These are phyloP conservation scores for Gamsiella multidivaricata DNA, from an alignment of 192 early-diverging fungal species.

Conservation along the genomic window DNA sequence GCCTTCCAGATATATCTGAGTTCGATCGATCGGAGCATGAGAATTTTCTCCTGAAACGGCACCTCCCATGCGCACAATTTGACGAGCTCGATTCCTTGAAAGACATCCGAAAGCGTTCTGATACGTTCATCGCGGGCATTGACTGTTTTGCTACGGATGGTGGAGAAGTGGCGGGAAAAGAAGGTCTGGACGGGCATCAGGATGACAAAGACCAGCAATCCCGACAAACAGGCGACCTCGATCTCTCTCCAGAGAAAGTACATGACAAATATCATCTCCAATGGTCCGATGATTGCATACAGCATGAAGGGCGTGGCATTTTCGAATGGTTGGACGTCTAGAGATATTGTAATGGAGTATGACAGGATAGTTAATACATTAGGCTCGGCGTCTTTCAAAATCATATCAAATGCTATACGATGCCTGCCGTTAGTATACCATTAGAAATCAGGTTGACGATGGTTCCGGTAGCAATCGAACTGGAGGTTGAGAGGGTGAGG, in stretches of 20 bases:
- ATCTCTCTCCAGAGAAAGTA: constrained; percentile 51
- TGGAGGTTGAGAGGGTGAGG: constrained; percentile 50
- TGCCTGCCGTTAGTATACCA: constrained; percentile 13
- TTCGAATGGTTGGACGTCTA: constrained; percentile 56
- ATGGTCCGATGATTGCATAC: constrained; percentile 51
- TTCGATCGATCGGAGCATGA: constrained; percentile 48
- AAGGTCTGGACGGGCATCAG: constrained; percentile 42
- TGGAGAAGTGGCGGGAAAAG: constrained; percentile 48
- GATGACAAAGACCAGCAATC: constrained; percentile 47
- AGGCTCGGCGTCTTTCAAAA: too few relatives aligned
- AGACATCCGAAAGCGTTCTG: constrained; percentile 54
- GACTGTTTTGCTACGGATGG: constrained; percentile 46
- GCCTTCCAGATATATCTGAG: constrained; percentile 48
- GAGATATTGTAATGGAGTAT: background rate
- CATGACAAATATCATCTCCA: constrained; percentile 45
- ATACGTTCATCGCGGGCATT: constrained; percentile 52
- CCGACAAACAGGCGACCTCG: constrained; percentile 37
- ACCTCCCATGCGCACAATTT: constrained; percentile 57
- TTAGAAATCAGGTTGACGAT: constrained; percentile 57
- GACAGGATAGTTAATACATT: background rate
- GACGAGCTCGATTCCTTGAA: constrained; percentile 55
- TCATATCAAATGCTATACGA: too few relatives aligned
- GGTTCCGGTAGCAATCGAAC: constrained; percentile 51
- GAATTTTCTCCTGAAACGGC: constrained; percentile 54
- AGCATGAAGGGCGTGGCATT: constrained; percentile 55